These are phyloP conservation scores for Boletus rufocinnamomeus DNA, from an alignment of 768 basidiomycete species.

Conservation along the genomic window DNA sequence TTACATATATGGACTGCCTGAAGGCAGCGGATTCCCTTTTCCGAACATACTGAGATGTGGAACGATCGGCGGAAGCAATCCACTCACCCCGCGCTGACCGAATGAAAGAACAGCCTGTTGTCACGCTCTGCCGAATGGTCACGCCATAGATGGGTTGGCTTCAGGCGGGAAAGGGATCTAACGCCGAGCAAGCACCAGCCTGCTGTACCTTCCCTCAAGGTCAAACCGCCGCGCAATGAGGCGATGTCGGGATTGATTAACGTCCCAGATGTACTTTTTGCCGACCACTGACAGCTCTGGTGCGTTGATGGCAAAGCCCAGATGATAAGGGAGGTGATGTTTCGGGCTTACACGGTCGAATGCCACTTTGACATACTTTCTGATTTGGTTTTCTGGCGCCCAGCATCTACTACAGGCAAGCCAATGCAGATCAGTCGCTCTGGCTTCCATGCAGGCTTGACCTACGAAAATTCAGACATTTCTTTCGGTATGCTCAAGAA, in stretches of 20 bases:
- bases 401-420: background rate
- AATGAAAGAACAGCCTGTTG: background rate
- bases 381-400: background rate
- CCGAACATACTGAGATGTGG: background rate
- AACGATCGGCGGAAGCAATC: background rate
- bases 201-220: background rate
- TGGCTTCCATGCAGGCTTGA: background rate
- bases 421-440: background rate
- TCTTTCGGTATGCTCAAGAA: background rate
- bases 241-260: background rate
- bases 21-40: background rate
- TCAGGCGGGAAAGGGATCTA: background rate
- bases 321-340: background rate
- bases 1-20: background rate
- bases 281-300: no score
- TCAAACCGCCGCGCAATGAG: background rate
- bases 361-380: no score
- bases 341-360: background rate
- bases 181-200: background rate
- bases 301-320: background rate
- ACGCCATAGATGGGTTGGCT: background rate
- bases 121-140: background rate
- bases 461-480: background rate
- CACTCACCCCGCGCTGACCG: background rate
- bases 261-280: background rate